These are phyloP conservation scores for Tulasnella sp. DNA, from an alignment of 768 basidiomycete genomes.

Conservation along the genomic window DNA sequence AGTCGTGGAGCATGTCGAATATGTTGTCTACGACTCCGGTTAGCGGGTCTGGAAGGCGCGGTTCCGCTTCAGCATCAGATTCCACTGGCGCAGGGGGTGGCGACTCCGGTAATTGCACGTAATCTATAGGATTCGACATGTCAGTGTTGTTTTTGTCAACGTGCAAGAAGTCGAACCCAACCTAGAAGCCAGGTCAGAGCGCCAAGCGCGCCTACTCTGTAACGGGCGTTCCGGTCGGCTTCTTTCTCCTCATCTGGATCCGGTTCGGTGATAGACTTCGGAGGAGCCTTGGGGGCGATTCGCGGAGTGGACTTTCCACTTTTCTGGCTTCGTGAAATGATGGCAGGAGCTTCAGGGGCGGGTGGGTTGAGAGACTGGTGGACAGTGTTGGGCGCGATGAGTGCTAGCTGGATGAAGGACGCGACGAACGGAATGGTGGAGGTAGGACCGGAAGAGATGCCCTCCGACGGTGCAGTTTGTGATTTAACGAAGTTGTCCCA, in stretches of 20 bases:
- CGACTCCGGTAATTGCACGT: too few species aligned
- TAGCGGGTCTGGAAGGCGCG: not conserved
- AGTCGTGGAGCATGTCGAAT: conserved; percentile 47
- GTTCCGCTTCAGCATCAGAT: too few species aligned
- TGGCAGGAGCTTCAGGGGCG: conserved; percentile 31
- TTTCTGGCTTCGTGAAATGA: not conserved
- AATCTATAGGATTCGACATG: too few species aligned
- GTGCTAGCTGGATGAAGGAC: conserved; percentile 51
- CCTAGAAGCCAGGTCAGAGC: conserved; percentile 61
- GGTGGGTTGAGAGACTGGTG: conserved; percentile 62
- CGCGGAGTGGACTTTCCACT: not conserved
- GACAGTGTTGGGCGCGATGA: conserved; percentile 60
- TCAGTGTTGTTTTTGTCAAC: not conserved
- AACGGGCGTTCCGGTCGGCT: conserved; percentile 62
- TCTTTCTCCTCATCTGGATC: conserved; percentile 68
- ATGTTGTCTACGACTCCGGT: conserved; percentile 27
- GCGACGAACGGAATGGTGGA: conserved; percentile 38
- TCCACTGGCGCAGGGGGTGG: too few species aligned
- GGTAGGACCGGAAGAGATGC: not conserved
- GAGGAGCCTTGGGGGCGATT: not conserved
- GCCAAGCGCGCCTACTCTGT: conserved; percentile 67
- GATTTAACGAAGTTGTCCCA: conserved; percentile 44
- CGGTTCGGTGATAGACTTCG: not conserved
- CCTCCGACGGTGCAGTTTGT: not conserved
- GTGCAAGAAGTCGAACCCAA: conserved; percentile 37